Conservation (phyloP, 2,329 filamentous ascomycete species). For the Kalmusia sp. region DNA sequence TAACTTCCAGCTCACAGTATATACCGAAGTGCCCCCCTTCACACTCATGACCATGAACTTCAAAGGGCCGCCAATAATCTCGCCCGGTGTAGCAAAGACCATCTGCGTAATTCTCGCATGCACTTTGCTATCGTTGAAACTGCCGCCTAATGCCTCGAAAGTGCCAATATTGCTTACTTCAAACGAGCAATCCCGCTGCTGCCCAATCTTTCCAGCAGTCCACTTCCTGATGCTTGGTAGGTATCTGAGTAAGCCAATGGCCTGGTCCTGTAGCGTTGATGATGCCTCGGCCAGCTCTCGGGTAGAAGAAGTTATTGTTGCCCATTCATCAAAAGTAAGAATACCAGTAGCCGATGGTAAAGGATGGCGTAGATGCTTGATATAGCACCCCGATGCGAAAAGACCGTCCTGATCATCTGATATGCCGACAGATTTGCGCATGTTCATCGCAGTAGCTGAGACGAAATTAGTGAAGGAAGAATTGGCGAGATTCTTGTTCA, state of each 20-base stretch:
- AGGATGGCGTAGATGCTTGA: conserved; percentile 31
- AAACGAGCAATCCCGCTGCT: conserved; percentile 50
- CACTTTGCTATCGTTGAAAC: conserved; percentile 14
- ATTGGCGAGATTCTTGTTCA: conserved; percentile 40
- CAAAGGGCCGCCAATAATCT: conserved; percentile 47
- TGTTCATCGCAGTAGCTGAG: conserved; percentile 50
- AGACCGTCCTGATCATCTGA: conserved; percentile 47
- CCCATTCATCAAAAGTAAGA: conserved; percentile 42
- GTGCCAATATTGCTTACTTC: conserved; percentile 56
- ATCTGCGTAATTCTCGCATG: conserved; percentile 39
- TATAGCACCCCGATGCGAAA: conserved; percentile 36
- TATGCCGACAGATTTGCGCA: conserved; percentile 45
- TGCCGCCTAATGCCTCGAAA: conserved; percentile 27
- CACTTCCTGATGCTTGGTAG: conserved; percentile 49
- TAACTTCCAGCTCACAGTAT: conserved; percentile 52
- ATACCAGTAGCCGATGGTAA: conserved; percentile 9
- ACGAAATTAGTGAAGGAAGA: conserved; percentile 42
- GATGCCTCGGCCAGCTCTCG: conserved; percentile 40
- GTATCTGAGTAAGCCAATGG: conserved; percentile 54
- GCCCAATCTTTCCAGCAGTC: conserved; percentile 48
- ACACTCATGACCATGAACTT: conserved; percentile 52
- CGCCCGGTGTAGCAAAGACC: conserved; percentile 55
- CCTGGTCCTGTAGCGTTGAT: conserved; percentile 45
- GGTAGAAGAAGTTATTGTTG: conserved; percentile 38
- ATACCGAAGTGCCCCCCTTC: conserved; percentile 48